Evolutionary conservation across 1,284 basidiomycete genomes (phyloP).

Genomic region (Puccinia hordei): DNA sequence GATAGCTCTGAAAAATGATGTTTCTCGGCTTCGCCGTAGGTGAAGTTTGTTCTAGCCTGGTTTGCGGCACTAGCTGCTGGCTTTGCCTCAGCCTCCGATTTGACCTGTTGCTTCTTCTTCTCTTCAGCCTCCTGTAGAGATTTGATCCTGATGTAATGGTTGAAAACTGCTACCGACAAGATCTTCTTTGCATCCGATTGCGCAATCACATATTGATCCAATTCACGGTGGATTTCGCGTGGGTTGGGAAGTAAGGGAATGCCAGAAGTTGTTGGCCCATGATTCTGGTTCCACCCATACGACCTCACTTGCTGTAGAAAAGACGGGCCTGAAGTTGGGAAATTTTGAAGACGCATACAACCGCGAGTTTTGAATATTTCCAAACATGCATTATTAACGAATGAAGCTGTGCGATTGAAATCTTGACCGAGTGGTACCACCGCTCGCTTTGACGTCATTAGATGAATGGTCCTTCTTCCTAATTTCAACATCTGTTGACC

Average conservation of each 20-base stretch:
- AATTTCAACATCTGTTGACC: slow-evolving; percentile 2
- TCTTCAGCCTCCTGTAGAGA: slow-evolving; percentile 17
- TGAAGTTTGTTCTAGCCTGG: neutral
- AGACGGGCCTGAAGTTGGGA: neutral
- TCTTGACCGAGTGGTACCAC: neutral
- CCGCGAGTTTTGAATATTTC: neutral
- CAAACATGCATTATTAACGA: neutral
- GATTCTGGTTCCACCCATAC: slow-evolving; percentile 9
- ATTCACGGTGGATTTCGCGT: slow-evolving; percentile 54
- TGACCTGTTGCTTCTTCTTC: slow-evolving; percentile 21
- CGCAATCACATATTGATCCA: slow-evolving; percentile 56
- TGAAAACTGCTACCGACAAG: slow-evolving; percentile 57
- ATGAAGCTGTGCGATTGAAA: neutral
- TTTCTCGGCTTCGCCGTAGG: neutral
- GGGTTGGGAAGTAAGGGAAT: slow-evolving; percentile 50
- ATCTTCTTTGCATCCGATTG: slow-evolving; percentile 56
- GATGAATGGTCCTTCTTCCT: slow-evolving; percentile 15
- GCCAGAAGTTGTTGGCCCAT: neutral
- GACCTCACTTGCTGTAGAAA: slow-evolving; percentile 2
- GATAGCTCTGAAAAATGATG: neutral
- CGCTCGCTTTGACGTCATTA: neutral
- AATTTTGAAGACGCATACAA: neutral
- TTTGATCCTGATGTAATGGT: slow-evolving; percentile 55
- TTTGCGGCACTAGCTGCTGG: neutral
- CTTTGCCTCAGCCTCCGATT: slow-evolving; percentile 2